Evolutionary conservation across 495 filamentous ascomycete species (phyloP).

Genomic region (Penicillium arizonense): DNA sequence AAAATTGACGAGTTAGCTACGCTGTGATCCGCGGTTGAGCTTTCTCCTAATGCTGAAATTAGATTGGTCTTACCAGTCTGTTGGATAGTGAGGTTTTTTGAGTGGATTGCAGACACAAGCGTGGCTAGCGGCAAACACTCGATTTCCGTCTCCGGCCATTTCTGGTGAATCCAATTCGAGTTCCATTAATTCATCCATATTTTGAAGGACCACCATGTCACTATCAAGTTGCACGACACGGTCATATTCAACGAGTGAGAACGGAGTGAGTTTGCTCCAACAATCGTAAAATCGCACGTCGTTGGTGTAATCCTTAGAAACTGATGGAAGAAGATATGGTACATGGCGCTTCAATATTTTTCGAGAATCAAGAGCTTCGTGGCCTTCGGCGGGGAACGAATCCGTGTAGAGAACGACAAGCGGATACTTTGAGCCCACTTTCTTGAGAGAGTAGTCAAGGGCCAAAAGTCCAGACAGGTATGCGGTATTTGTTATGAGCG

Average conservation of each 20-base stretch:
- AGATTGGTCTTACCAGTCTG: constrained; percentile 55
- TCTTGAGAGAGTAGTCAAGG: constrained; percentile 66
- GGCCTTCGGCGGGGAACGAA: constrained; percentile 60
- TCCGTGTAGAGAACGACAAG: constrained; percentile 77
- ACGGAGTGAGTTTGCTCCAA: constrained; percentile 82
- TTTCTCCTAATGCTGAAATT: no score
- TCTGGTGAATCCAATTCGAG: constrained; percentile 59
- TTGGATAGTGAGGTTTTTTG: constrained; percentile 71
- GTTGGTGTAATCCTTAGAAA: constrained; percentile 52
- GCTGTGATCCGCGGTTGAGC: background rate
- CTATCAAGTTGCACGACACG: constrained; percentile 78
- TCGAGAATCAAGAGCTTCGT: constrained; percentile 59
- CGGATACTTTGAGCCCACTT: constrained; percentile 59
- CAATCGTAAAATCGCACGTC: constrained; percentile 78
- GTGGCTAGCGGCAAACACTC: constrained; percentile 71
- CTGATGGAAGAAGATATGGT: constrained; percentile 59
- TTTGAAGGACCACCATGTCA: constrained; percentile 74
- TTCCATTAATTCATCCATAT: constrained; percentile 88
- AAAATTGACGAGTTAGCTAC: constrained; percentile 16
- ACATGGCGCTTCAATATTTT: constrained; percentile 62
- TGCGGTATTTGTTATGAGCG: constrained; percentile 70
- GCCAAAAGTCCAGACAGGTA: constrained; percentile 74
- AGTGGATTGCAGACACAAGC: constrained; percentile 84
- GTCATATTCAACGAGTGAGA: constrained; percentile 67
- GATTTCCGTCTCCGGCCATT: constrained; percentile 47